Evolutionary conservation across 495 filamentous ascomycete genomes (phyloP).

Genomic region (Penicillium manginii): DNA sequence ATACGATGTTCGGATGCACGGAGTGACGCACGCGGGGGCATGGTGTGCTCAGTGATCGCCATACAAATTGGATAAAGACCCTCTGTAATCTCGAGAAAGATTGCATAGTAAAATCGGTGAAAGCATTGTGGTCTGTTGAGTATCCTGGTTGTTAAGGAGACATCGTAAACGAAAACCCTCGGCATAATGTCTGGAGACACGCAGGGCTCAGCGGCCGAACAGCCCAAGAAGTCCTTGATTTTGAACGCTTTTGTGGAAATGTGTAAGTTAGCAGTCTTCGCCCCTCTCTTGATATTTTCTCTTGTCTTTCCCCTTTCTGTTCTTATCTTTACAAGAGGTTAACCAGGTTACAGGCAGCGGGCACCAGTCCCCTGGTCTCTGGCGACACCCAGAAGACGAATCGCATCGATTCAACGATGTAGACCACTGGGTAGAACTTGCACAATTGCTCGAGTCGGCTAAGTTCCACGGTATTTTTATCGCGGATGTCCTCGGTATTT

Average conservation of each 20-base stretch:
- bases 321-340: neutral
- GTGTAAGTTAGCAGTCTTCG: constrained; percentile 32
- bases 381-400: constrained; percentile 57
- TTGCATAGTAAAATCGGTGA: neutral
- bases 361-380: constrained; percentile 57
- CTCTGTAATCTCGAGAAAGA: neutral
- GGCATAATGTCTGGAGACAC: constrained; percentile 5
- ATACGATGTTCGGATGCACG: constrained; percentile 18
- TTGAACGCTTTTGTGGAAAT: constrained; percentile 65
- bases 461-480: constrained; percentile 64
- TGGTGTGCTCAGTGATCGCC: constrained; percentile 15
- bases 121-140: neutral
- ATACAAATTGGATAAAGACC: constrained; percentile 10
- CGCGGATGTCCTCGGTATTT: constrained; percentile 52
- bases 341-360: constrained; percentile 44
- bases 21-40: constrained; percentile 21
- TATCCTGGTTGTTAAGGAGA: neutral
- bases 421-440: constrained; percentile 53
- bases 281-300: neutral
- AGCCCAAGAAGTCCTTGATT: constrained; percentile 52
- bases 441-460: constrained; percentile 50
- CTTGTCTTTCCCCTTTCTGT: no score
- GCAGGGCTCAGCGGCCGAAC: constrained; percentile 2
- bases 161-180: constrained; percentile 10
- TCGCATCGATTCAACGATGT: constrained; percentile 58